Evolutionary conservation across 768 basidiomycete species (phyloP).

Genomic region (Sporobolomyces roseus): DNA sequence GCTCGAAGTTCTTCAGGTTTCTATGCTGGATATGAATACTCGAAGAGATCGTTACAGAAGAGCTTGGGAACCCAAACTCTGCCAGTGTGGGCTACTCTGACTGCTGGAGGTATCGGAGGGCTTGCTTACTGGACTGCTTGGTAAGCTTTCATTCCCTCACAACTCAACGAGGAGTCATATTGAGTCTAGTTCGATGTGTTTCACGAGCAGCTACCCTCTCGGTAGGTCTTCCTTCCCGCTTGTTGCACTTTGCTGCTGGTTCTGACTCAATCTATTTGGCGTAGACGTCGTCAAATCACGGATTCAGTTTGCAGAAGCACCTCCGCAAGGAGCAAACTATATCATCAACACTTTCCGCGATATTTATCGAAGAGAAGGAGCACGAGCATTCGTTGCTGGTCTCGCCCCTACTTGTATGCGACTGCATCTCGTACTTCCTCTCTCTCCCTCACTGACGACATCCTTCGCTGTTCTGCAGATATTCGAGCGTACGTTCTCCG

Average conservation of each 20-base stretch:
- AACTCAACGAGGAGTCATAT: constrained; percentile 56
- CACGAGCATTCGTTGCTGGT: constrained; percentile 44
- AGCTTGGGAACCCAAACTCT: constrained; percentile 52
- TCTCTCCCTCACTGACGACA: background rate
- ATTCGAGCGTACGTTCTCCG: constrained; percentile 32
- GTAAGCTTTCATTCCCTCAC: constrained; percentile 72
- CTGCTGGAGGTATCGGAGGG: constrained; percentile 59
- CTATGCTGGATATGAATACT: constrained; percentile 75
- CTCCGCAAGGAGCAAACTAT: constrained; percentile 42
- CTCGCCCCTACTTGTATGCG: constrained; percentile 45
- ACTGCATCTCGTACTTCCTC: background rate
- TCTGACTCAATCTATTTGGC: background rate
- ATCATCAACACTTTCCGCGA: constrained; percentile 39
- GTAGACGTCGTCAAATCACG: constrained; percentile 41
- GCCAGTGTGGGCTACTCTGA: constrained; percentile 78
- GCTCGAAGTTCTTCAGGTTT: constrained; percentile 21
- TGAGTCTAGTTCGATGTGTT: no score
- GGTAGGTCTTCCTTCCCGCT: constrained; percentile 36
- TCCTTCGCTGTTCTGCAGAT: background rate
- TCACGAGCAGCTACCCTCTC: no score
- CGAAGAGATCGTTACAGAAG: constrained; percentile 69
- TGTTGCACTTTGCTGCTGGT: background rate
- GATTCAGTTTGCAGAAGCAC: constrained; percentile 43
- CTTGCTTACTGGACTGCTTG: constrained; percentile 90
- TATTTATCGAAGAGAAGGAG: constrained; percentile 43